A percentile compares a stretch with the other conserved stretches of the same genome.
Conservation (phyloP, 441 rosid genomes). For the Populus hybrid region DNA sequence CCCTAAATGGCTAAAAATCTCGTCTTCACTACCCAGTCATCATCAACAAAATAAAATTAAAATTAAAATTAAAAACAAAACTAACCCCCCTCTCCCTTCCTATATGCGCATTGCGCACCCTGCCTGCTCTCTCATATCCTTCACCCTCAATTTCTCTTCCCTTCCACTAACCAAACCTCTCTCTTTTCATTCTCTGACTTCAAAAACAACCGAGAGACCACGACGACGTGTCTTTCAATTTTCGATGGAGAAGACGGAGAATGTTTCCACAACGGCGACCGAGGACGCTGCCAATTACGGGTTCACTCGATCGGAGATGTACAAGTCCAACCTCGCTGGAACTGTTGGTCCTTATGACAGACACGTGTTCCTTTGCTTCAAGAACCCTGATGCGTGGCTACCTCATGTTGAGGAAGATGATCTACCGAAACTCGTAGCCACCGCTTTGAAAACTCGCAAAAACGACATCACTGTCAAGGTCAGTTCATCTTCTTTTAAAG, state of each 20-base stretch:
- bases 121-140: slow-evolving; percentile 7
- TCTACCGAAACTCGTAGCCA: slow-evolving; percentile 60
- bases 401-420: slow-evolving; percentile 65
- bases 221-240: neutral
- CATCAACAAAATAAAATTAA: too few relatives aligned
- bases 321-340: slow-evolving; percentile 50
- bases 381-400: slow-evolving; percentile 58
- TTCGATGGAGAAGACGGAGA: slow-evolving; percentile 42
- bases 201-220: neutral
- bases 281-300: slow-evolving; percentile 54
- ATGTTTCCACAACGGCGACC: slow-evolving; percentile 14
- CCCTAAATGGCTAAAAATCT: neutral
- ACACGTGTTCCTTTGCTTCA: slow-evolving; percentile 72
- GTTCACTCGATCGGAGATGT: slow-evolving; percentile 77
- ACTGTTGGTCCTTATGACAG: slow-evolving; percentile 71
- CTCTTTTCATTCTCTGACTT: neutral
- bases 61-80: neutral
- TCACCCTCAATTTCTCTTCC: neutral
- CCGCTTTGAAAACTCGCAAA: slow-evolving; percentile 65
- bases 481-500: neutral
- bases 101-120: slow-evolving; percentile 29
- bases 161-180: neutral
- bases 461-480: slow-evolving; percentile 61
- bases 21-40: neutral
- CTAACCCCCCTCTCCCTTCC: neutral